phyloP scores from a whole-genome alignment of 169 alveolate genomes.

The Plasmodium ovale region DNA sequence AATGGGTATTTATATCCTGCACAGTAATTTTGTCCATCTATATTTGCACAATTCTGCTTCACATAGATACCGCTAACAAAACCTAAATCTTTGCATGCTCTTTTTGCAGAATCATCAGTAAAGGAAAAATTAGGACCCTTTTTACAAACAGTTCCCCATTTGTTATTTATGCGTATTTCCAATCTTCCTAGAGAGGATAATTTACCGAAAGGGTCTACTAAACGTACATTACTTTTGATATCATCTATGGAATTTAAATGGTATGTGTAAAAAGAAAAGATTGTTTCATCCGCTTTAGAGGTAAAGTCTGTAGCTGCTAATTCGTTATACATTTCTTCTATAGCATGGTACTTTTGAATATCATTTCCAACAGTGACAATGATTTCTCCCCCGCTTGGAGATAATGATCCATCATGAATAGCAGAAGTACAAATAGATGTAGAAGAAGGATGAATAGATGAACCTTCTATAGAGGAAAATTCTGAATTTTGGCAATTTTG shows the following conservation, averaged over 20 bases:
- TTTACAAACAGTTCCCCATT: constrained; percentile 87
- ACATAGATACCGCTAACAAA: constrained; percentile 86
- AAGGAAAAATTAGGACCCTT: constrained; percentile 85
- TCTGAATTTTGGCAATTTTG: constrained; percentile 87
- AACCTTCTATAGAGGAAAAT: constrained; percentile 86
- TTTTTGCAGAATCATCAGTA: constrained; percentile 86
- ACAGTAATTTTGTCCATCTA: constrained; percentile 88
- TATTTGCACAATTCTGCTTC: constrained; percentile 82
- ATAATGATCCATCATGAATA: constrained; percentile 88
- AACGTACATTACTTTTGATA: constrained; percentile 88
- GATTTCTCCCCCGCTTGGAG: constrained; percentile 91
- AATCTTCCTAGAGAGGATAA: constrained; percentile 89
- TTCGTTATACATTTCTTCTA: constrained; percentile 48
- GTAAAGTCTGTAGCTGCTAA: constrained; percentile 78
- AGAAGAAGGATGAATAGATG: constrained; percentile 90
- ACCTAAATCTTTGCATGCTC: constrained; percentile 90
- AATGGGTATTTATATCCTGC: constrained; percentile 88
- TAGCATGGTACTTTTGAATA: constrained; percentile 81
- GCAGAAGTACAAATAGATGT: constrained; percentile 92
- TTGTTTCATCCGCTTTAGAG: constrained; percentile 78
- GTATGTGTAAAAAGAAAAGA: constrained; percentile 78
- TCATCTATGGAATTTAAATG: constrained; percentile 89
- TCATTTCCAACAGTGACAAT: constrained; percentile 86
- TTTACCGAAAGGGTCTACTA: constrained; percentile 91
- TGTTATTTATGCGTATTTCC: constrained; percentile 79